Evolutionary conservation across 352 stramenopile genomes (phyloP), one percentile per base, ranked within the genome.

Genomic region (Phytopythium vexans): DNA sequence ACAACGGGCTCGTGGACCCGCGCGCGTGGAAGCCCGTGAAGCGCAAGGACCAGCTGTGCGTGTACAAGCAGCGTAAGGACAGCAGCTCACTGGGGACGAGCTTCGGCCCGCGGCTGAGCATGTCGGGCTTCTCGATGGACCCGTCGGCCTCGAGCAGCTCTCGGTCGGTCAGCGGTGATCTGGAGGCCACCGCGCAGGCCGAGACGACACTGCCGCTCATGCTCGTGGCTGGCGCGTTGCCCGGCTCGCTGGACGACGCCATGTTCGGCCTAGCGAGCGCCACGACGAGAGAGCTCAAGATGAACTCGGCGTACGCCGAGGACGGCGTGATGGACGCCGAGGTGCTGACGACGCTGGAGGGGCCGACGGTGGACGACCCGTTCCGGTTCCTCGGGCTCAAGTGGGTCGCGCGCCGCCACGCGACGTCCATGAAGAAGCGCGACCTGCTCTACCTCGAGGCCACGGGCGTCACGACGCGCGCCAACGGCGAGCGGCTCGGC

Each of bases 11-110:
- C 49, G 64, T 77, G 37, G 62, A 86, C 43, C 58, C 66, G 36
- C 76, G 68, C 32, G 66, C 76, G 34, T 90, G 80, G 80, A 90
- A 90, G 60, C 41, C 71, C 44, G 42, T 90, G 27, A 87, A 83
- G 67, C 74, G 73, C 42, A 75, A 72, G 39, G 80, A 90, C 56
- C 70, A 87, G 36, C 59, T 90, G 3, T 54, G 53, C 0, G 71
- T 68, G 6, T 78, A 75, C 64, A 90, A 88, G 58, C 75, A 86
- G 40, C 70, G 66, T 9, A 54, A 57, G 8, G 54, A 70, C 5
- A 47, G 40, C 0, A 49, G 33, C 21, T 45, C 41, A 31, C 44
- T 36, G 16, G 12, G 37, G 45, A 41, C 60, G 21, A 11, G 47
- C 14, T 39, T 27, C 42, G 34, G 48, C 42, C 1, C 27, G 3